These are phyloP conservation scores for Gossypium turneri DNA, from an alignment of 345 rosid species.

Conservation along the genomic window DNA sequence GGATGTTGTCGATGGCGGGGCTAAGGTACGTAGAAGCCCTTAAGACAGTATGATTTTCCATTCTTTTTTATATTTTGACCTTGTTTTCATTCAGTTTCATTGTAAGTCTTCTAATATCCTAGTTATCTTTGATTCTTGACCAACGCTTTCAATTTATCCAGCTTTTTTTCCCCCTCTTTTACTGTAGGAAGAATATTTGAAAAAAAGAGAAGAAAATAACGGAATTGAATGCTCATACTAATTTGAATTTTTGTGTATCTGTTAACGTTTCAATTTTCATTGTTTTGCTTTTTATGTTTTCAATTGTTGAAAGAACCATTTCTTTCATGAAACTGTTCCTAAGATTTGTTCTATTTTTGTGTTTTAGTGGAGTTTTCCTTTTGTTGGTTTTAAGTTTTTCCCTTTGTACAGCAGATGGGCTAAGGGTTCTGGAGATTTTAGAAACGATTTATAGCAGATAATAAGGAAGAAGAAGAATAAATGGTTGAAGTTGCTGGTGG, in stretches of 20 bases:
- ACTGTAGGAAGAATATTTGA: background rate
- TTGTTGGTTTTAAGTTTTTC: background rate
- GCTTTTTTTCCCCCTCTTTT: background rate
- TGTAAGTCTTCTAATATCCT: background rate
- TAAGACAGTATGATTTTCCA: background rate
- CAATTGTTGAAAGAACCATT: background rate
- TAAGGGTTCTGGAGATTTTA: background rate
- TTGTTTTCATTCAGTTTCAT: background rate
- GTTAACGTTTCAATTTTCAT: background rate
- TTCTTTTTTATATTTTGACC: background rate
- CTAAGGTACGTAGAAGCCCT: background rate
- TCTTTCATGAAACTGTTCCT: background rate
- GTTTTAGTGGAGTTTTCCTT: background rate
- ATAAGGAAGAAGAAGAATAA: constrained; percentile 1
- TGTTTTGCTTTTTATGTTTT: background rate
- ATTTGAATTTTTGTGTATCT: background rate
- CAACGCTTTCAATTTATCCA: background rate
- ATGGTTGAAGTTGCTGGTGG: constrained; percentile 8
- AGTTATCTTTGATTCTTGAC: background rate
- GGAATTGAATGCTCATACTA: background rate
- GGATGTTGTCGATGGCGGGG: background rate
- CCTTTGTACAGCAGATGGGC: background rate
- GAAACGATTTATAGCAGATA: background rate
- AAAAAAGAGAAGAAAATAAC: background rate
- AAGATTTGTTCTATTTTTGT: background rate